Evolutionary conservation across 176 grass and related monocot genomes (phyloP), one percentile per base, ranked within the genome.

Genomic region (Avena eriantha): DNA sequence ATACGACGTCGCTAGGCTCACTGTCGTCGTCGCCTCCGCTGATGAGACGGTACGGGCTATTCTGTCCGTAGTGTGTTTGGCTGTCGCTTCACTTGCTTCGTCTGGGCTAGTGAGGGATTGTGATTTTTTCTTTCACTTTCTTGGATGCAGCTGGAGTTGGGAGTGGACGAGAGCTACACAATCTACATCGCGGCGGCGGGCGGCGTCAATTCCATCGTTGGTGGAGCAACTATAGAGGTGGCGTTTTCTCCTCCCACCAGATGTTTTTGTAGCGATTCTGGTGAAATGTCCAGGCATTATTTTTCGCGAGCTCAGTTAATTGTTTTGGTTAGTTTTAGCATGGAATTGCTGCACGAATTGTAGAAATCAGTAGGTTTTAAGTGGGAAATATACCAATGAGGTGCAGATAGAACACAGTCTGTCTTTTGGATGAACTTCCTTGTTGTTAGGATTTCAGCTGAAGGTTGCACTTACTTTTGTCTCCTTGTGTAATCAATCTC

Each of bases 161-260:
- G 94, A 33, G 92, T 94, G 45, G 97, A 98, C 55, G 97, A 98
- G 93, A 96, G 97, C 84, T 98, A 98, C 80, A 69, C 65, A 10
- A 90, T 94, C 81, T 94, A 88, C 45, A 77, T 93, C 54, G 88
- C 67, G 7, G 84, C 77, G 8, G 65, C 76, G 48, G 83, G 60
- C 1, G 89, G 87, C 26, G 66, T 86, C 76, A 82, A 88, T 26
- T 90, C 97, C 10, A 92, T 98, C n/a, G 88, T 98, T 11, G 84
- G 69, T 15, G 97, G 93, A 92, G 94, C 90, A 83, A 91, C 73
- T 46, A 91, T 96, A 82, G 97, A 96, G 92, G 94, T 96, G 69
- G 29, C 31, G 2, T 0, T 33, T 55, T 34, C 53, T 10, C 10
- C 15, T 14, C 36, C 22, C 76, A 47, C 5, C 19, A 39, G 19